These are phyloP conservation scores for Sphagnum magellanicum DNA, from an alignment of 228 moss, liverwort and hornwort species.

Conservation along the genomic window DNA sequence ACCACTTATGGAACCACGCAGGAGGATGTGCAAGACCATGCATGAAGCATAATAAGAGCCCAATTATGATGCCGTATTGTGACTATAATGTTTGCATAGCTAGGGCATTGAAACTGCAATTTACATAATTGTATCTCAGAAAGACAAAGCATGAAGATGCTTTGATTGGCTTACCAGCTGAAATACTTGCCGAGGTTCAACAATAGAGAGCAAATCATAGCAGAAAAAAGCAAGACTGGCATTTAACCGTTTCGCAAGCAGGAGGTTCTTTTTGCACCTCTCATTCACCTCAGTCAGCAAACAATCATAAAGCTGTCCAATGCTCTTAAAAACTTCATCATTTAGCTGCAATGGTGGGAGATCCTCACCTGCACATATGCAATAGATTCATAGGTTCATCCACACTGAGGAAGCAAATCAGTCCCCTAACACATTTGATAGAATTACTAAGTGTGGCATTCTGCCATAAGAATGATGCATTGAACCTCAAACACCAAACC, in stretches of 20 bases:
- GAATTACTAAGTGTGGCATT: no score
- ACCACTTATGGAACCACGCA: neutral
- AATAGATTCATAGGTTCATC: neutral
- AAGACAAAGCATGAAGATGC: no score
- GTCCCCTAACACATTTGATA: neutral
- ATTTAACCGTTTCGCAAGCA: constrained; percentile 88
- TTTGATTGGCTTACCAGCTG: constrained; percentile 64
- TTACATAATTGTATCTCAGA: no score
- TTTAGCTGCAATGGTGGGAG: constrained; percentile 94
- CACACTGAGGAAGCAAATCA: neutral
- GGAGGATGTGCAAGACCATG: neutral
- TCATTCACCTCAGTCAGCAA: constrained; percentile 99
- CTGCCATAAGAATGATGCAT: no score
- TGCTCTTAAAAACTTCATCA: constrained; percentile 95
- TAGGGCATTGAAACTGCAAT: no score
- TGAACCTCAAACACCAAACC: no score
- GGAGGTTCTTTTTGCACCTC: constrained; percentile 91
- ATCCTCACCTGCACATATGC: constrained; percentile 69
- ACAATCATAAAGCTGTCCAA: constrained; percentile 94
- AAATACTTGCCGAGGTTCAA: constrained; percentile 99
- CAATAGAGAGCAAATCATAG: constrained; percentile 93
- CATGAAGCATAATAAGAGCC: neutral
- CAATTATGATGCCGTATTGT: no score
- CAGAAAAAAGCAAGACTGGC: constrained; percentile 96
- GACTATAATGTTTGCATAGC: no score